Conservation (phyloP, 1,139 yeast genomes). For the Meyerozyma athensensis region DNA sequence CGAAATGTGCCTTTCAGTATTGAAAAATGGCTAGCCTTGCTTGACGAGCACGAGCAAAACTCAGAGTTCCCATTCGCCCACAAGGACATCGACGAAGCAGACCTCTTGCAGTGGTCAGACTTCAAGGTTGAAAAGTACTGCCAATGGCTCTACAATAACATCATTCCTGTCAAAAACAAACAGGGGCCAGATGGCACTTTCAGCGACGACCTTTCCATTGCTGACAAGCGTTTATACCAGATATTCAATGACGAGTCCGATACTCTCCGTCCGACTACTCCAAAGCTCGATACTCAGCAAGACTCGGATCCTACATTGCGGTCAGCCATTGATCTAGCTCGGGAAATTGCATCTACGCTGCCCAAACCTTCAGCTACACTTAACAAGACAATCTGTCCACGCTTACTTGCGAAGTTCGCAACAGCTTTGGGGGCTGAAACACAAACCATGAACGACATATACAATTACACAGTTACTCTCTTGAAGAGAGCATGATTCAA, state of each 20-base stretch:
- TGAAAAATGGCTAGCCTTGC: conserved; percentile 20
- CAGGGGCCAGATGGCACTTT: conserved; percentile 4
- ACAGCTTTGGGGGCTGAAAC: background rate
- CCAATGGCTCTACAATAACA: conserved; percentile 34
- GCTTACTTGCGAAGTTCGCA: background rate
- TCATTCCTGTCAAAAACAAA: conserved; percentile 23
- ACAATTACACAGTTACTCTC: background rate
- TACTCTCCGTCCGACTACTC: background rate
- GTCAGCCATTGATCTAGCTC: background rate
- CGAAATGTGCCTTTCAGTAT: conserved; percentile 10
- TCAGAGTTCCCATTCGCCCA: conserved; percentile 16
- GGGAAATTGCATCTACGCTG: background rate
- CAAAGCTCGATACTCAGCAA: background rate
- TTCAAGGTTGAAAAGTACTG: conserved; percentile 35
- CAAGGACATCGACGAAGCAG: conserved; percentile 16
- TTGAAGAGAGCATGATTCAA: no score
- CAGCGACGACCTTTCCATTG: conserved; percentile 1
- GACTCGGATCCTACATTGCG: background rate
- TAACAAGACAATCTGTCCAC: background rate
- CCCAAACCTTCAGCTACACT: background rate
- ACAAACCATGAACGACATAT: background rate
- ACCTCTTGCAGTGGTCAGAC: conserved; percentile 36
- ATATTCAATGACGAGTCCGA: conserved; percentile 1
- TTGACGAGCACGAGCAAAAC: conserved; percentile 17
- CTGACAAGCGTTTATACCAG: conserved; percentile 2